phyloP scores from a whole-genome alignment of 768 basidiomycete species.

The Rhodotorula taiwanensis region DNA sequence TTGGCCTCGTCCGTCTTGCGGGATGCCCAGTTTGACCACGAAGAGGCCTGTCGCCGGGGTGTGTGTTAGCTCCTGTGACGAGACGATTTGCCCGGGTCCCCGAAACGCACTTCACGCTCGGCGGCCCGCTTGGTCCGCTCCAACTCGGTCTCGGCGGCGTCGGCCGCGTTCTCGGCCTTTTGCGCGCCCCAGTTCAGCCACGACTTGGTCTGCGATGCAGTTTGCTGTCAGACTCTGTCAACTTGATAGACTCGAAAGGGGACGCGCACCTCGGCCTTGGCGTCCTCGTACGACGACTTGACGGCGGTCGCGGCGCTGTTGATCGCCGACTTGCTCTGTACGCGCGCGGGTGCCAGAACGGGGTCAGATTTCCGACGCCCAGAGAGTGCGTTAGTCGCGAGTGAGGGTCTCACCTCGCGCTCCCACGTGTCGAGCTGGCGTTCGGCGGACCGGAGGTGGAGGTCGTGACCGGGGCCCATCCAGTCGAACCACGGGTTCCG shows the following conservation, averaged over 20 bases:
- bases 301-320: background rate
- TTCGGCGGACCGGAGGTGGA: constrained; percentile 4
- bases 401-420: constrained; percentile 10
- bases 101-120: constrained; percentile 10
- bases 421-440: constrained; percentile 16
- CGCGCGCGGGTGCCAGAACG: no score
- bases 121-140: constrained; percentile 4
- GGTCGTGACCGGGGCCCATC: constrained; percentile 8
- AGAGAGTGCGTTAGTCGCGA: no score
- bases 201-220: constrained; percentile 1
- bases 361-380: background rate
- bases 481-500: constrained; percentile 23
- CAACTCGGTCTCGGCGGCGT: constrained; percentile 2
- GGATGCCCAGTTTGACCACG: constrained; percentile 9
- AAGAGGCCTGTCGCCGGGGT: constrained; percentile 5
- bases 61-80: background rate
- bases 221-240: no score
- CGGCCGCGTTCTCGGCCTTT: constrained; percentile 15
- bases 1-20: constrained; percentile 8
- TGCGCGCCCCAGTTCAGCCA: constrained; percentile 26
- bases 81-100: background rate
- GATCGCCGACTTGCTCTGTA: constrained; percentile 13
- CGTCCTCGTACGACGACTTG: constrained; percentile 11
- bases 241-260: no score
- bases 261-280: constrained; percentile 24